Percentiles rank a stretch among this genome's conserved stretches.
Conservation (phyloP, 169 alveolate genomes). For the Eimeria zaria region DNA sequence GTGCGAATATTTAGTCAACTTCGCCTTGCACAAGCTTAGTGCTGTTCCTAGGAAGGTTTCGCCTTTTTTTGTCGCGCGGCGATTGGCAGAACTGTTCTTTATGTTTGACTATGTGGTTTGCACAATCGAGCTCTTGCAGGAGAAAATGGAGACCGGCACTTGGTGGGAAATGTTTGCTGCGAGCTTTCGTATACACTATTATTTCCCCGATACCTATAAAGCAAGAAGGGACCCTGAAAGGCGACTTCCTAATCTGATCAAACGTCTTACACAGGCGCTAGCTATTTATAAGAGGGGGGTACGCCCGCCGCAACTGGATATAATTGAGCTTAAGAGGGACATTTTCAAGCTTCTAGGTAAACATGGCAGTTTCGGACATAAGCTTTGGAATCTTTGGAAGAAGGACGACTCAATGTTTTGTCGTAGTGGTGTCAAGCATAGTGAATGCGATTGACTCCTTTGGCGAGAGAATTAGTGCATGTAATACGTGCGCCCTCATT, state of each 20-base stretch:
- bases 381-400: not conserved
- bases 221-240: not conserved
- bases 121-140: conserved; percentile 10
- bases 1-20: not conserved
- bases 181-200: not conserved
- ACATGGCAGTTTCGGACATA: not conserved
- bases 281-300: not conserved
- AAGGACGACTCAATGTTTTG: not conserved
- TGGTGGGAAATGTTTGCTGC: conserved; percentile 9
- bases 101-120: conserved; percentile 5
- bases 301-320: not conserved
- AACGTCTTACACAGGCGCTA: not conserved
- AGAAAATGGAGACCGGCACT: not conserved
- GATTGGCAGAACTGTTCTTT: not conserved
- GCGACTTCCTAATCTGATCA: not conserved
- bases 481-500: not conserved
- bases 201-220: not conserved
- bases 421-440: not conserved
- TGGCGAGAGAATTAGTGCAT: not conserved
- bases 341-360: not conserved
- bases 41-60: not conserved
- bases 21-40: not conserved
- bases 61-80: not conserved
- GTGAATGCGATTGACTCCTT: not conserved
- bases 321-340: not conserved